Base-by-base conservation (phyloP, 1,284 basidiomycete genomes). In the Pseudomicrostroma phylloplanum region DNA sequence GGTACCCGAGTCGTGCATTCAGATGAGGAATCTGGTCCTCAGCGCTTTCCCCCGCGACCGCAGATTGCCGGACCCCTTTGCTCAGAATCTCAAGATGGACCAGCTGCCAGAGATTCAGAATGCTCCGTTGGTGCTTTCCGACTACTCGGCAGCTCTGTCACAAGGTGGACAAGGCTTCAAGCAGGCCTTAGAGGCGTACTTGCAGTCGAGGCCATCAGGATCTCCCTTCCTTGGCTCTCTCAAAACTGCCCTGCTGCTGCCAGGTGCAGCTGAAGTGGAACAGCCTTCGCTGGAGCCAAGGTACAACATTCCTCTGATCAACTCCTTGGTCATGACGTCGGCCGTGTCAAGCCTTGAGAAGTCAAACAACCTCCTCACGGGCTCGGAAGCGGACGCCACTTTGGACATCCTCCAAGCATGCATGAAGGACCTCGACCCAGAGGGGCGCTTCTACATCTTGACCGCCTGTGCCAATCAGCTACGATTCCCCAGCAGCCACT, bases 391-490 rank as follows among this genome's bases (percentile, higher is more conserved):
- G 59, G 89, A 92, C 72, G 88, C 88, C 19, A 90, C 91, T 55
- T 89, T 91, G 41, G 85, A 88, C 62, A 84, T 91, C 55, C 82
- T 96, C 69, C 57, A 57, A 26, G 61, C 89, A 79, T 83, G 97
- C 62, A 87, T 89, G 48, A 84, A 85, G 63, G 89, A 90, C 67
- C 82, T 96, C 66, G 92, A 96, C 73, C 85, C 87, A 48, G 96
- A 98, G 86, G 92, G 92, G 89, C 90, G 96, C 85, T 91, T 96
- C 82, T 88, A 96, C 79, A 83, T 98, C 68, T 83, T 96, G 68
- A 91, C 88, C 68, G 88, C 92, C 19, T 88, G 92, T 75, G 88
- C 92, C 42, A 86, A 96, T 74, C 94, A 98, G 80, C 83, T 98
- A 65, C 90, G 96, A 73, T 81, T 72, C 71, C 79, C 80, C 1